Evolutionary conservation across 768 basidiomycete genomes (phyloP).

Genomic region (Hemileccinum rubropunctum): DNA sequence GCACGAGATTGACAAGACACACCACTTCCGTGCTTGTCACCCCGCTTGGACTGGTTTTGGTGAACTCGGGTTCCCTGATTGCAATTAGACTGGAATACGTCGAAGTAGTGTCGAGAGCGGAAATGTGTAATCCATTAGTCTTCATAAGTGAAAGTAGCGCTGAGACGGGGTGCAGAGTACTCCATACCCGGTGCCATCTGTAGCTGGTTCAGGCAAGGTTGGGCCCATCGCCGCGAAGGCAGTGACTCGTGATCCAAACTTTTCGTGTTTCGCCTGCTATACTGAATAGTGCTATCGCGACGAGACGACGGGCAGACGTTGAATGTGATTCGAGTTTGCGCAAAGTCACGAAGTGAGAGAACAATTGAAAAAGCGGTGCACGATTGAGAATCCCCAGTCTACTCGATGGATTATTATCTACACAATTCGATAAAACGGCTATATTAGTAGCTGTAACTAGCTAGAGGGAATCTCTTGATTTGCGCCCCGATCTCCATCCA

Average conservation of each 20-base stretch:
- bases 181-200: not conserved
- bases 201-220: constrained; percentile 8
- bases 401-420: too few species aligned
- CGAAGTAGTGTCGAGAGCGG: constrained; percentile 1
- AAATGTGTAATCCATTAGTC: not conserved
- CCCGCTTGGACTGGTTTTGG: constrained; percentile 67
- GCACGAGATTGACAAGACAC: constrained; percentile 55
- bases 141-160: not conserved
- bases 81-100: constrained; percentile 29
- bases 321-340: not conserved
- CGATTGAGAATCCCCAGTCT: too few species aligned
- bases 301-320: not conserved
- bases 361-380: too few species aligned
- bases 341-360: too few species aligned
- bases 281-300: not conserved
- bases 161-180: not conserved
- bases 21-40: constrained; percentile 63
- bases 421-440: too few species aligned
- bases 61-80: constrained; percentile 57
- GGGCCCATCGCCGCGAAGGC: not conserved
- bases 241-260: not conserved
- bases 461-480: too few species aligned
- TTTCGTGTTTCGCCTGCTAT: not conserved
- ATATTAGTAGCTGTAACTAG: too few species aligned
- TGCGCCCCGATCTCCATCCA: too few species aligned